Evolutionary conservation across 2,329 filamentous ascomycete species (phyloP).

Genomic region (Penicillium fuscoglaucum): DNA sequence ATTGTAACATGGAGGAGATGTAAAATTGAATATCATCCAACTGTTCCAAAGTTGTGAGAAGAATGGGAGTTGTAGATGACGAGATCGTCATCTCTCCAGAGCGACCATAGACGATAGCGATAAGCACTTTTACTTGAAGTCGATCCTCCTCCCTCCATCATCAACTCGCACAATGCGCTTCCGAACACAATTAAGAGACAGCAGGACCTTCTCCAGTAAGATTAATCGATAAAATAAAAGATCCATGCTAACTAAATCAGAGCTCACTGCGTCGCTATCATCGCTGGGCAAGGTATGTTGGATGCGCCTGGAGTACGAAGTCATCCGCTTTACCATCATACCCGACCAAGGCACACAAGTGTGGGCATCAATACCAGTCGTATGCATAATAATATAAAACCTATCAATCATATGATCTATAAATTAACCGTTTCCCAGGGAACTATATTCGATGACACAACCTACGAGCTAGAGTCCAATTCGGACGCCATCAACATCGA

Average conservation of each 20-base stretch:
- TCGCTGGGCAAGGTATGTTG: slow-evolving; percentile 80
- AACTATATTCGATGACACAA: slow-evolving; percentile 77
- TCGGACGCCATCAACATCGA: slow-evolving; percentile 97
- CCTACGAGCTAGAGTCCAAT: slow-evolving; percentile 81
- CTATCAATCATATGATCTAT: no score
- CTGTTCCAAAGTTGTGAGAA: neutral
- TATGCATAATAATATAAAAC: slow-evolving; percentile 23
- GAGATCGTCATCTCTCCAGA: neutral
- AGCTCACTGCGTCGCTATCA: slow-evolving; percentile 62
- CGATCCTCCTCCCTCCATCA: slow-evolving; percentile 5
- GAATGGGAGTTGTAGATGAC: neutral
- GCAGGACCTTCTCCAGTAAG: slow-evolving; percentile 24
- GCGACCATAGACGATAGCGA: slow-evolving; percentile 4
- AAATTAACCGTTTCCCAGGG: slow-evolving; percentile 49
- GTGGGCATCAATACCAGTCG: slow-evolving; percentile 71
- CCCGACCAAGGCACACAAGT: slow-evolving; percentile 94
- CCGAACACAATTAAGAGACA: slow-evolving; percentile 34
- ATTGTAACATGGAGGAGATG: neutral
- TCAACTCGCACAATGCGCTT: slow-evolving; percentile 34
- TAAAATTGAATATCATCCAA: neutral
- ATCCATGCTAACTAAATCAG: slow-evolving; percentile 30
- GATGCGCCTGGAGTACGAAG: slow-evolving; percentile 84
- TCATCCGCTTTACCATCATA: slow-evolving; percentile 91
- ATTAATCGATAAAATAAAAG: neutral
- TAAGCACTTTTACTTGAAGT: slow-evolving; percentile 1